Base-by-base conservation (phyloP, 2,329 filamentous ascomycete species). In the Fusarium chuoi region DNA sequence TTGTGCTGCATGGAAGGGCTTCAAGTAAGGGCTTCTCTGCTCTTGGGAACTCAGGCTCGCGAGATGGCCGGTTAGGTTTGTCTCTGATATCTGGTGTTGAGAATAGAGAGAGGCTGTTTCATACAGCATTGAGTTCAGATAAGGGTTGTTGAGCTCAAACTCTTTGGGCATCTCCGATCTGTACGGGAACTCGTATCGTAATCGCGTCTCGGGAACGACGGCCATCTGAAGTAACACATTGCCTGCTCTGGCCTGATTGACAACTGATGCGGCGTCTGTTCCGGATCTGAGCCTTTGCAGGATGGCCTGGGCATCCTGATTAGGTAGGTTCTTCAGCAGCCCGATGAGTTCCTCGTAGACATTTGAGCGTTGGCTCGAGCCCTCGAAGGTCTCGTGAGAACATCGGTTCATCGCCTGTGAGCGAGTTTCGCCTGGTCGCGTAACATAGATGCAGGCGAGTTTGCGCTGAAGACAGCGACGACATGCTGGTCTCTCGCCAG, bases 121-220 rank as follows among this genome's bases (percentile, higher is more conserved):
- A 33, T 79, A 80, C 5, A 82, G 17, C 7, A 78, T 17, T 8
- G 79, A 78, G 1, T 70, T 35, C 0, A 81, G 52, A 36, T 82
- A 82, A 1, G 77, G 75, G 24, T 78, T 82, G 30, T 78, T 39
- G 3, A 45, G 22, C 24, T 64, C 33, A 22, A 58, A 57, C 6
- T 51, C 49, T 8, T 41, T 55, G 1, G 77, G 78, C 75, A 81
- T 78, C 11, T 75, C 56, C 2, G 69, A 22, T 8, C 56, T 45
- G 49, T 83, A 84, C 0, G 83, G 84, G 41, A 86, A 84, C 49
- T 82, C 80, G 46, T 83, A 85, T 45, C 82, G 82, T 26, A 80
- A 79, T 3, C 82, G 75, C 4, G 82, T 78, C 68, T 85, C 83
- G 9, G 84, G 82, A 0, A 74, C 65, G 6, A 84, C 69, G 2